A percentile compares a stretch with the other conserved stretches of the same genome.
Conservation (phyloP, 2,329 filamentous ascomycete species). For the Cytospora mali region DNA sequence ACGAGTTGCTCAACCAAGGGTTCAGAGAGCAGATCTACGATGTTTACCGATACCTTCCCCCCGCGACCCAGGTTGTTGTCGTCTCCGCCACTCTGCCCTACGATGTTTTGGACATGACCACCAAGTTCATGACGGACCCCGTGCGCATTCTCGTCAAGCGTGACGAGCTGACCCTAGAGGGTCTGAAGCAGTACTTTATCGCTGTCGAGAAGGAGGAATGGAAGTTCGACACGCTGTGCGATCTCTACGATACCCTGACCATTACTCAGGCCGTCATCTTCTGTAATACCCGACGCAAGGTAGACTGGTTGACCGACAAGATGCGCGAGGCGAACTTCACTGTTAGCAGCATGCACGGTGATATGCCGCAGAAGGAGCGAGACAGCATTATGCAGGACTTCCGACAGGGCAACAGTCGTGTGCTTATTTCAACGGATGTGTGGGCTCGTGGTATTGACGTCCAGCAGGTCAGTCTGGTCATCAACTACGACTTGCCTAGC, state of each 20-base stretch:
- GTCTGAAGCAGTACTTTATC: constrained; percentile 99
- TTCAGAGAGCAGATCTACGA: constrained; percentile 99
- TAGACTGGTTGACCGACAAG: constrained; percentile 99
- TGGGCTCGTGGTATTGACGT: constrained; percentile 99
- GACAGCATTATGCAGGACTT: constrained; percentile 99
- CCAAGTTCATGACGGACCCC: constrained; percentile 99
- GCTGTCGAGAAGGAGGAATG: constrained; percentile 99
- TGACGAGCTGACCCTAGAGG: constrained; percentile 98
- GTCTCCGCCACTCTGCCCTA: constrained; percentile 98
- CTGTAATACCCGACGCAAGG: constrained; percentile 99
- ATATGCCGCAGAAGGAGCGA: constrained; percentile 98
- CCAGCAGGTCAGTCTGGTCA: constrained; percentile 98
- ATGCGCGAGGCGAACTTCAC: constrained; percentile 98
- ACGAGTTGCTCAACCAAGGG: constrained; percentile 94
- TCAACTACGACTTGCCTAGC: constrained; percentile 99
- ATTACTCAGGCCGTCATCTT: constrained; percentile 99
- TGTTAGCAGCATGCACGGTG: constrained; percentile 99
- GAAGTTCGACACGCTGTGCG: constrained; percentile 98
- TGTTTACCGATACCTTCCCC: constrained; percentile 98
- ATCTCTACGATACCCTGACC: constrained; percentile 98
- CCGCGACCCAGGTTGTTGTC: constrained; percentile 97
- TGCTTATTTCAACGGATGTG: constrained; percentile 96
- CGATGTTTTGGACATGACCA: constrained; percentile 98
- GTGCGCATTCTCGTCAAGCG: constrained; percentile 99
- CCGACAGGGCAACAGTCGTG: constrained; percentile 97